Percentiles rank a stretch among this genome's conserved stretches.
Evolutionary conservation across 2,329 filamentous ascomycete genomes (phyloP).

Genomic region (Domatiomyces globalis): DNA sequence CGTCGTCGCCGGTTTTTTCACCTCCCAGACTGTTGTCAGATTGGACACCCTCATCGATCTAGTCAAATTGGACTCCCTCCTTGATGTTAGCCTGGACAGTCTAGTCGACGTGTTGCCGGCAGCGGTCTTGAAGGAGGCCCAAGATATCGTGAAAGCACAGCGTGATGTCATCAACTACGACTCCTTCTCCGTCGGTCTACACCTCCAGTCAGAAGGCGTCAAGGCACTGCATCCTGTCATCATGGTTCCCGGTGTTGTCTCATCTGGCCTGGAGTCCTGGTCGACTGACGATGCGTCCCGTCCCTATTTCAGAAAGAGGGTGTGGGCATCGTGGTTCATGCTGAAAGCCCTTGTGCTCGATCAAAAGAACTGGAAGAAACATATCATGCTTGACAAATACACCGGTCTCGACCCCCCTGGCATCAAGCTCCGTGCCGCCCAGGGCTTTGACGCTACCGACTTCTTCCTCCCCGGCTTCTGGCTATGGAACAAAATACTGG

Average conservation of each 20-base stretch:
- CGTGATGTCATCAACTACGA: conserved; percentile 82
- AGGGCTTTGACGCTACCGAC: conserved; percentile 94
- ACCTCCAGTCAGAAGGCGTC: conserved; percentile 68
- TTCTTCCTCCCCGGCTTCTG: conserved; percentile 76
- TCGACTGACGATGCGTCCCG: conserved; percentile 72
- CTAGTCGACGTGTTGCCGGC: conserved; percentile 79
- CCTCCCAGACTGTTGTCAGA: conserved; percentile 73
- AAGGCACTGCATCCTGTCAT: conserved; percentile 74
- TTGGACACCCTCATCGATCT: conserved; percentile 56
- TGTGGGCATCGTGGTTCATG: conserved; percentile 99
- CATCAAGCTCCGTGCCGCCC: conserved; percentile 80
- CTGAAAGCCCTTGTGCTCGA: conserved; percentile 88
- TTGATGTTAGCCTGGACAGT: conserved; percentile 64
- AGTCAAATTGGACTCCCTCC: conserved; percentile 53
- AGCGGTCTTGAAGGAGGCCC: conserved; percentile 70
- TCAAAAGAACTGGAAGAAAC: conserved; percentile 85
- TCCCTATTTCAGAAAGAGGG: conserved; percentile 80
- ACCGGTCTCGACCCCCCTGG: conserved; percentile 83
- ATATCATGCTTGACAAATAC: conserved; percentile 89
- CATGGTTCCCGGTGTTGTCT: conserved; percentile 96
- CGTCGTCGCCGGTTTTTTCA: conserved; percentile 78
- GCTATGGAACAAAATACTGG: conserved; percentile 98
- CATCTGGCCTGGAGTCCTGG: conserved; percentile 93
- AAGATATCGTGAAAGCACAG: conserved; percentile 76
- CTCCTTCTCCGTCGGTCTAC: conserved; percentile 78